Evolutionary conservation across 805 yeast genomes (phyloP), one percentile per base, ranked within the genome.

Genomic region (Wickerhamomyces pijperi): DNA sequence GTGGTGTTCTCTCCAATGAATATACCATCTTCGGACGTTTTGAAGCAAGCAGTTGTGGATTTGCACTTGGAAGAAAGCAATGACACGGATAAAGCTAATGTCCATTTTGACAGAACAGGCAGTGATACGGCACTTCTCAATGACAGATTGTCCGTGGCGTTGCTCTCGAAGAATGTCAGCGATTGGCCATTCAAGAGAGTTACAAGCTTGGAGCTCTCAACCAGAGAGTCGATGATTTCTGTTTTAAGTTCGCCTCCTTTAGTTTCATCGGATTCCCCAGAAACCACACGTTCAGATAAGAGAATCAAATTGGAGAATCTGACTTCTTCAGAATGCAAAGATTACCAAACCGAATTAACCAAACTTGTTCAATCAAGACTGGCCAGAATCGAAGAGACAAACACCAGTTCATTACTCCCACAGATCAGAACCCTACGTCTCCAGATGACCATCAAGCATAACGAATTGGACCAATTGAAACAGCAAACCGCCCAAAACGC

Each of bases 381-480:
- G 28, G 43, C 50, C 20, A 49, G 53, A 16, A 44, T 65, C 16
- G 47, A 60, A 14, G 28, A 41, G 0, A 51, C 55, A 14, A 55
- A 55, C 23, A 35, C 42, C 14, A 12, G n/a, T 14, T 25, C 29
- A 25, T 25, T 25, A 8, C 7, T 25, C 9, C 29, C 12, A 25
- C 29, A 25, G 29, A 25, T 25, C 29, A 25, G 13, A 7, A 4
- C 29, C 4, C 29, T 25, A 11, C 29, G 29, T 39, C 28, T 50
- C 1, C 54, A 55, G 37, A 68, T 69, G 31, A 67, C 73, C 4
- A 41, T 53, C 12, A 53, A 68, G 34, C 74, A 71, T 41, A 41
- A 52, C 19, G 36, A 48, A 6, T 44, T 68, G 18, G 79, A 74
- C 47, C 50, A 46, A 3, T 46, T 56, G 34, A 65, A 68, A 46